phyloP scores from a whole-genome alignment of 2,329 filamentous ascomycete species.

The Sclerotinia borealis region DNA sequence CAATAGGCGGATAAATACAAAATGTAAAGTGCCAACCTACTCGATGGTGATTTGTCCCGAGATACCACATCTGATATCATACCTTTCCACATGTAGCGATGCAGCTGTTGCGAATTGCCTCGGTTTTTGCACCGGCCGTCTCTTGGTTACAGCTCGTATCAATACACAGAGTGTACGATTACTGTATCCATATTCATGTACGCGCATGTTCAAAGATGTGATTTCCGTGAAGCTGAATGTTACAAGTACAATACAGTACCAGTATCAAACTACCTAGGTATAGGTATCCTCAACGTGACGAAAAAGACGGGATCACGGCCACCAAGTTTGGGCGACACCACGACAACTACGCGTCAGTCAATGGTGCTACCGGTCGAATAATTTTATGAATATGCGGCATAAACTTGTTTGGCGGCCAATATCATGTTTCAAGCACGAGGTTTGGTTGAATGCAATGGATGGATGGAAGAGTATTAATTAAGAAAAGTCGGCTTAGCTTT shows the following conservation, averaged over 20 bases:
- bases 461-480: not conserved
- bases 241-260: not conserved
- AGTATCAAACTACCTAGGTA: not conserved
- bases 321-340: not conserved
- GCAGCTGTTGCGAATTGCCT: not conserved
- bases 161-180: not conserved
- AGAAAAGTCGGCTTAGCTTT: not conserved
- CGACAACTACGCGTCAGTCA: not conserved
- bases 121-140: not conserved
- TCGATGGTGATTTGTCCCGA: conserved; percentile 27
- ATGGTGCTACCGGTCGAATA: not conserved
- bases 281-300: not conserved
- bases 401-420: not conserved
- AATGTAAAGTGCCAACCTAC: conserved; percentile 19
- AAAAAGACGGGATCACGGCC: not conserved
- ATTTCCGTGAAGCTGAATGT: not conserved
- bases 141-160: not conserved
- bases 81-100: conserved; percentile 18
- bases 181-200: not conserved
- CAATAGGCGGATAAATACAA: not conserved
- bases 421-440: not conserved
- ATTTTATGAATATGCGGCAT: not conserved
- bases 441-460: too few species aligned
- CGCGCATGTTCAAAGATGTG: not conserved
- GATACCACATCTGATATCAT: conserved; percentile 24